Evolutionary conservation across 352 stramenopile genomes (phyloP).

Genomic region (Phytophthora foliorum): DNA sequence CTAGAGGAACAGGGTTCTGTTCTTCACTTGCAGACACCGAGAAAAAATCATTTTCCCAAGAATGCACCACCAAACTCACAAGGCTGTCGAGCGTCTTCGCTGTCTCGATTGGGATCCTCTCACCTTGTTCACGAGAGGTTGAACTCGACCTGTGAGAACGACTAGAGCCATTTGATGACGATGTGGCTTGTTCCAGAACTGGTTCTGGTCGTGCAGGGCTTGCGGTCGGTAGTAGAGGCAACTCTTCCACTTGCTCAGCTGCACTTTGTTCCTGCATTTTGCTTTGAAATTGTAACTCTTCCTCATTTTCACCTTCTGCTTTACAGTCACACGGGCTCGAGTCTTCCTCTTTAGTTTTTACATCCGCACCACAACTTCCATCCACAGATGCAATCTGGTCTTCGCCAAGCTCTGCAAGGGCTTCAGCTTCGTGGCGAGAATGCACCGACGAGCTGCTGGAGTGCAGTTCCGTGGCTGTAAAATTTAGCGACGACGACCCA

Average conservation of each 20-base stretch:
- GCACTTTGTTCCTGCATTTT: neutral
- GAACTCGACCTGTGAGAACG: constrained; percentile 10
- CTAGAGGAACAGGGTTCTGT: neutral
- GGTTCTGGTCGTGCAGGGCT: constrained; percentile 15
- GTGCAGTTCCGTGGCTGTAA: neutral
- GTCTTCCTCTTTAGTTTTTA: neutral
- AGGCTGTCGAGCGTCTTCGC: constrained; percentile 46
- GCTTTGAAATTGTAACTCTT: neutral
- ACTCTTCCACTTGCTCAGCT: constrained; percentile 5
- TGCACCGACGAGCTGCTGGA: neutral
- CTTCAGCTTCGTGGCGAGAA: neutral
- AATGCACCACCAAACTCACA: constrained; percentile 63
- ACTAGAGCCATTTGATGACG: neutral
- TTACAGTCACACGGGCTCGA: constrained; percentile 6
- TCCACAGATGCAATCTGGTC: neutral
- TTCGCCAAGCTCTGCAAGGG: neutral
- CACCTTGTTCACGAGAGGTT: neutral
- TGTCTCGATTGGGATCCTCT: constrained; percentile 15
- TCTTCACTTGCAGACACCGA: constrained; percentile 10
- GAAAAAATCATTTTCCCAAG: constrained; percentile 50
- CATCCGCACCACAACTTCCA: neutral
- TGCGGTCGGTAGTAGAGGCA: constrained; percentile 12
- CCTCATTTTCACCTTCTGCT: neutral
- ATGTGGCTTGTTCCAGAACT: neutral
- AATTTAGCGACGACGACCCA: neutral